These are phyloP conservation scores for Populus euphratica DNA, from an alignment of 345 rosid genomes.

Conservation along the genomic window DNA sequence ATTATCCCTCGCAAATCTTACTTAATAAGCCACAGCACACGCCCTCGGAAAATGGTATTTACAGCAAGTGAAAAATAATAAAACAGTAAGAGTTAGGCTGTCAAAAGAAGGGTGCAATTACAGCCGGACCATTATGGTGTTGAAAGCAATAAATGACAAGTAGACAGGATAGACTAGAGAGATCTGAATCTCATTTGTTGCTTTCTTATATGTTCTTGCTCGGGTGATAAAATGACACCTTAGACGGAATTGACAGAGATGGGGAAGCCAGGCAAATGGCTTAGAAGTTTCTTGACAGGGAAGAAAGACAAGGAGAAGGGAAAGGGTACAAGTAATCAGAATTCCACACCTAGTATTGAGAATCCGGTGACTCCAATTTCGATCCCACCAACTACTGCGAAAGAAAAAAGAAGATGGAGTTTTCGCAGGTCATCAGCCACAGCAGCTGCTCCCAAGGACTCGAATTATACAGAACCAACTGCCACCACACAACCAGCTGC, in stretches of 20 bases:
- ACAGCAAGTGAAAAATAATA: constrained; percentile 9
- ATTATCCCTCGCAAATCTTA: background rate
- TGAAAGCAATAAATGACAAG: constrained; percentile 16
- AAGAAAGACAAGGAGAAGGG: constrained; percentile 58
- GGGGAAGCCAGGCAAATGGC: constrained; percentile 91
- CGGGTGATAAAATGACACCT: constrained; percentile 18
- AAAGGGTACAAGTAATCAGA: constrained; percentile 14
- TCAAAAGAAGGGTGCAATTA: constrained; percentile 13
- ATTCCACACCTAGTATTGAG: constrained; percentile 21
- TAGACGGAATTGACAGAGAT: constrained; percentile 35
- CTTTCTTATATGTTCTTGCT: constrained; percentile 23
- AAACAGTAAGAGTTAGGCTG: constrained; percentile 31
- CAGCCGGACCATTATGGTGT: constrained; percentile 1
- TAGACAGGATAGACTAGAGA: background rate
- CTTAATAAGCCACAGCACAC: background rate
- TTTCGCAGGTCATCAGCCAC: constrained; percentile 77
- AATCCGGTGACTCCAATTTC: constrained; percentile 45
- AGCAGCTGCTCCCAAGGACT: constrained; percentile 34
- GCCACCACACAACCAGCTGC: constrained; percentile 13
- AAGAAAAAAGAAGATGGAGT: constrained; percentile 86
- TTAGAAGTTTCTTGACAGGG: constrained; percentile 59
- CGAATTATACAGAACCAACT: constrained; percentile 27
- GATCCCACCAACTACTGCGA: constrained; percentile 51
- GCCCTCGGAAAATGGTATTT: constrained; percentile 11
- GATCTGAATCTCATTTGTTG: constrained; percentile 18